A percentile compares a stretch with the other conserved stretches of the same genome.
Evolutionary conservation across 2,329 filamentous ascomycete species (phyloP).

Genomic region (Penicillium sp.): DNA sequence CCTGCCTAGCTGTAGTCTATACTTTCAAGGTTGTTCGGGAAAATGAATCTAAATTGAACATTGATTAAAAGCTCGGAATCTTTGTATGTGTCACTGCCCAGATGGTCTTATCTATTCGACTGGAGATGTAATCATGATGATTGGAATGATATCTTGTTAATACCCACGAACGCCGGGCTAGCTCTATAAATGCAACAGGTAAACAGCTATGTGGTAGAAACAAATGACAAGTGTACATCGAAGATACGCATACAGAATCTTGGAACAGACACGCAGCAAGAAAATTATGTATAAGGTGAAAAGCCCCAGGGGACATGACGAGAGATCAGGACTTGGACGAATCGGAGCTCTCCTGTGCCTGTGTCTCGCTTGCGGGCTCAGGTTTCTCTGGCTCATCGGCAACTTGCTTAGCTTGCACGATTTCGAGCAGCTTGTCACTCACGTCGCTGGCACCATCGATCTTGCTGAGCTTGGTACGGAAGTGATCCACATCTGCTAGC

Average conservation of each 20-base stretch:
- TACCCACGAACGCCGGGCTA: conserved; percentile 21
- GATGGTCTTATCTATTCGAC: neutral
- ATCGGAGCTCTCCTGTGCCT: conserved; percentile 14
- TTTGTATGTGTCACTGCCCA: neutral
- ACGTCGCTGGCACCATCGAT: conserved; percentile 77
- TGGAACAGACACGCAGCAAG: conserved; percentile 1
- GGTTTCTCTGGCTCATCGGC: conserved; percentile 10
- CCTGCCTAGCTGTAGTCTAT: neutral
- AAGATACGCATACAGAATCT: neutral
- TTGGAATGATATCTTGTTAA: neutral
- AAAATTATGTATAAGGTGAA: conserved; percentile 11
- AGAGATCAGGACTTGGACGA: conserved; percentile 15
- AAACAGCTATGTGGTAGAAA: conserved; percentile 15
- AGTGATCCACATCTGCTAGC: conserved; percentile 72
- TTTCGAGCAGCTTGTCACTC: conserved; percentile 65
- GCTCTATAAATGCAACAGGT: conserved; percentile 21
- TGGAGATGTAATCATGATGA: neutral
- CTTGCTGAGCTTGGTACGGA: conserved; percentile 70
- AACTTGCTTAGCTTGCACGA: conserved; percentile 42
- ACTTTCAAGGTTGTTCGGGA: neutral
- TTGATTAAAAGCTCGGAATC: too few species aligned
- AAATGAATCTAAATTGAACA: too few species aligned
- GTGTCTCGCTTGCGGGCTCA: conserved; percentile 10
- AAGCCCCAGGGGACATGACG: neutral
- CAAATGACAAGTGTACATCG: conserved; percentile 18